Evolutionary conservation across 148 eudicot genomes (phyloP), one percentile per base, ranked within the genome.

Genomic region (Camellia granthamiana): DNA sequence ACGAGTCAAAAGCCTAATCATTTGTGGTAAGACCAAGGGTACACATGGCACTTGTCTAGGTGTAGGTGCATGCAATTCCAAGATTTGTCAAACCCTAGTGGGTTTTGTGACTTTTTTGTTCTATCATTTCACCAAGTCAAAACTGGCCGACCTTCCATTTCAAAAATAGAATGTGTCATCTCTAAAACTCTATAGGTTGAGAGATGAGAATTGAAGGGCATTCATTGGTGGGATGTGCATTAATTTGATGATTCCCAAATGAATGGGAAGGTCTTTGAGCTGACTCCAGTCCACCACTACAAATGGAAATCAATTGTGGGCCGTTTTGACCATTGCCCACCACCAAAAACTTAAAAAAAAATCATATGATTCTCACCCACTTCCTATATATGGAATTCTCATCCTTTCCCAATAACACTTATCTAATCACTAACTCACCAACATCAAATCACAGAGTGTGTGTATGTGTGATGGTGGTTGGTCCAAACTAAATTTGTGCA

Each of bases 201-300:
- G 43, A 21, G 61, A 19, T 38, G 79, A 66, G 73, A 41, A 63
- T 49, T 49, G 72, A 52, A 67, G 74, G 68, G 58, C 1, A 23
- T 52, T 55, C 15, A 55, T 41, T 68, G 74, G 54, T 68, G 74
- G 65, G 65, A 66, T 66, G 58, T 23, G 58, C 71, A 77, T 65
- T 30, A 30, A 30, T 77, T 51, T 77, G 72, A 41, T 61, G 80
- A 82, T 71, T 77, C 77, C 69, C 77, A 63, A 51, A 52, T 77
- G 72, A 77, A 77, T 82, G 81, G 66, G 78, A 62, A 71, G 81
- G 77, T 83, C 64, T 80, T 30, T 52, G 73, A 80, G 78, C 41
- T 65, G 75, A 86, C 82, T 81, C 79, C 55, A 80, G 55, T 78
- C 69, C 55, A 67, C 71, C 85, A 85, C 79, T 47, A 74, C 85